These are phyloP conservation scores for Globisporangium paroecandrum DNA, from an alignment of 352 stramenopile species.

Conservation along the genomic window DNA sequence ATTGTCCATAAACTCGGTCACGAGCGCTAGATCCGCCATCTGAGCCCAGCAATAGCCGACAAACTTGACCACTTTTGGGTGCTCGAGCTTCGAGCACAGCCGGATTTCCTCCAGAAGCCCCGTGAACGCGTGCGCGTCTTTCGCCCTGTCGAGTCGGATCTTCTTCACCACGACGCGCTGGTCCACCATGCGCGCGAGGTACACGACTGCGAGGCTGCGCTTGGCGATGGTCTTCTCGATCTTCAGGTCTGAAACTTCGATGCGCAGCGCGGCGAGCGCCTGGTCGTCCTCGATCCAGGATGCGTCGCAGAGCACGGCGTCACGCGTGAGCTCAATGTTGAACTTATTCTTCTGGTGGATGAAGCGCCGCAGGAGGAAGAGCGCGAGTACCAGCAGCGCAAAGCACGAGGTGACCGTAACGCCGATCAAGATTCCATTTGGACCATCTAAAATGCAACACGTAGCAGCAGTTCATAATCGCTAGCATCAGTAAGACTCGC, in stretches of 20 bases:
- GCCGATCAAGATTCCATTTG: slow-evolving; percentile 8
- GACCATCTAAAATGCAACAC: neutral
- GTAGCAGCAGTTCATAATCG: neutral
- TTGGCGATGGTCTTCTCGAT: slow-evolving; percentile 16
- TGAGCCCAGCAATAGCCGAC: slow-evolving; percentile 26
- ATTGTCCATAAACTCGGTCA: slow-evolving; percentile 25
- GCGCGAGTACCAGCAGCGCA: slow-evolving; percentile 5
- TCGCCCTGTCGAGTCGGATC: slow-evolving; percentile 23
- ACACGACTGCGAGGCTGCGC: slow-evolving; percentile 14
- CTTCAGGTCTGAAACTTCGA: slow-evolving; percentile 15
- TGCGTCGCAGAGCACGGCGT: slow-evolving; percentile 17
- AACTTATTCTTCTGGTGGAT: slow-evolving; percentile 17
- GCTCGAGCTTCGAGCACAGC: slow-evolving; percentile 20
- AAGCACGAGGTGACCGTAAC: neutral
- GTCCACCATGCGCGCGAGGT: slow-evolving; percentile 12
- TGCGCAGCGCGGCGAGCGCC: slow-evolving; percentile 17
- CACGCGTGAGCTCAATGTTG: slow-evolving; percentile 24
- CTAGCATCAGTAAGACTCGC: neutral
- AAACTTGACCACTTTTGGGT: slow-evolving; percentile 22
- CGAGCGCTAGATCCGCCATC: slow-evolving; percentile 21
- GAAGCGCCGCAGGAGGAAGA: slow-evolving; percentile 15
- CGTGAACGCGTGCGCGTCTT: slow-evolving; percentile 18
- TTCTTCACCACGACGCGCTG: slow-evolving; percentile 20
- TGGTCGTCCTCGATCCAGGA: slow-evolving; percentile 21
- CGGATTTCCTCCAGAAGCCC: slow-evolving; percentile 20